Evolutionary conservation across 805 yeast species (phyloP), one percentile per base, ranked within the genome.

Genomic region (Candida chilensis): DNA sequence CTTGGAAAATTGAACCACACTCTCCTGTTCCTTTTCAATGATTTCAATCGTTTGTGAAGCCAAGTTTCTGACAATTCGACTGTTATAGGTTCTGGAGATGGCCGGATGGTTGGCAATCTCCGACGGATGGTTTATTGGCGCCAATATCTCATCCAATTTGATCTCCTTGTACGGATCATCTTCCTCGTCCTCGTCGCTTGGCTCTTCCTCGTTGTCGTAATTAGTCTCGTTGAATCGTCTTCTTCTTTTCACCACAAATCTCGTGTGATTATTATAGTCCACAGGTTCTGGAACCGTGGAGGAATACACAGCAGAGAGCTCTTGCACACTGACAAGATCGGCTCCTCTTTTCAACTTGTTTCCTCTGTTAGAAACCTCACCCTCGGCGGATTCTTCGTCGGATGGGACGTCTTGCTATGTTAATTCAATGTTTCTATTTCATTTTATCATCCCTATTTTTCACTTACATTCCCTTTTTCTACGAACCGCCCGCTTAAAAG

Each of bases 1-100:
- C 43, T 74, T 74, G 27, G 80, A 71, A 31, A 87, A 60, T 45
- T 77, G 71, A 34, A 77, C 74, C n/a, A 83, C 81, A 20, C 77
- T 78, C 17, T 69, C 65, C 44, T 86, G 95, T 47, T 92, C 98
- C 25, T 71, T 69, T 47, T 84, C 88, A 29, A 92, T 81, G 37
- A 79, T 59, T 31, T 81, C 80, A 16, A 88, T 73, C 12, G 92
- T 74, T 37, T 86, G 85, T 12, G 60, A 57, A 1, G 95, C 83
- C 39, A 92, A 53, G 27, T 47, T 48, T 24, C 67, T 60, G 29
- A 68, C 64, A 25, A 84, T 56, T 14, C 43, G 39, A 57, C 57
- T 64, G 33, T 68, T 72, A 51, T 71, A 92, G 0, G 92, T 79
- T 37, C 66, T 71, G 30, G 74, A 67, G 12, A 86, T 61, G 1